Base-by-base conservation (phyloP, 352 stramenopile genomes). In the Globisporangium recalcitrans region DNA sequence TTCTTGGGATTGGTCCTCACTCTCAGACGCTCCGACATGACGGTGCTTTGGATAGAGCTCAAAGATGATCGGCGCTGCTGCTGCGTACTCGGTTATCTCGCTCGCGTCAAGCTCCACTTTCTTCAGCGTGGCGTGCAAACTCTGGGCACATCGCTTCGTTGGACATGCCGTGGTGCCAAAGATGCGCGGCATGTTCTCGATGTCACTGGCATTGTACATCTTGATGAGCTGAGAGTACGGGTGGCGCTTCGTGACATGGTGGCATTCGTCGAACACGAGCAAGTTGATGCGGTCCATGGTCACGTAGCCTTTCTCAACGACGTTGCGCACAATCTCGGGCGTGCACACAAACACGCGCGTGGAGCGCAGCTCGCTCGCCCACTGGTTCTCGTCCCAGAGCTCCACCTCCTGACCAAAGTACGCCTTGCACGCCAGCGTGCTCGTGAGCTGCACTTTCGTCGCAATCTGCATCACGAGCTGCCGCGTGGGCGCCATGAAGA, bases 201-300 rank as follows among this genome's bases (percentile, higher is more conserved):
- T 16, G 13, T 71, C 62, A 19, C 66, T 54, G n/a, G 74, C 49
- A 36, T 88, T 72, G 66, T 93, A 96, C 64, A 94, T 77, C 51
- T 89, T 90, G 42, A 95, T 90, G 19, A 97, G 71, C 44, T 94
- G 86, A 29, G 87, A 87, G 70, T 97, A 97, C 62, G 87, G 87
- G 36, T 97, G 88, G 52, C 87, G 87, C 70, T 95, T 95, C 26
- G 74, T 86, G 42, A 91, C 86, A 71, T 95, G 82, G 67, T 97
- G 89, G 68, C 89, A 97, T 71, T 97, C 89, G 67, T 97, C 89
- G 61, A 97, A 92, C 29, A 97, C 79, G 21, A 97, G 73, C 62
- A 97, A 46, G 64, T 93, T 93, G 68, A 94, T 89, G 52, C 70
- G 71, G 21, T 74, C 65, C 55, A 96, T 78, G 19, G 64, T 72